Evolutionary conservation across 83 land plant species (phyloP).

Genomic region (Thuja plicata): DNA sequence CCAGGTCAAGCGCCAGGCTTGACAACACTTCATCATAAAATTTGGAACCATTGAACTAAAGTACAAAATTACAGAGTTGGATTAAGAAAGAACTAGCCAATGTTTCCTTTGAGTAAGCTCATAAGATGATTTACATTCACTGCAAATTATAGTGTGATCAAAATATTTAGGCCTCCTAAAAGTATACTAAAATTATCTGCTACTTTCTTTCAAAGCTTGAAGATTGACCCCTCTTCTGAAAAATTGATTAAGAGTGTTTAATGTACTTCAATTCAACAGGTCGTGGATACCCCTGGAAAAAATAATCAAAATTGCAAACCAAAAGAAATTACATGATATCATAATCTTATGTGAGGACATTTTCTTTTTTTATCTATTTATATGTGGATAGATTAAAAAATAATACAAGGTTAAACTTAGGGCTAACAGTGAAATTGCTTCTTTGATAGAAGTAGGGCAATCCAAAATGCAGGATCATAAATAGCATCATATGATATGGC

Average conservation of each 20-base stretch:
- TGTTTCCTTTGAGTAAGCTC: neutral
- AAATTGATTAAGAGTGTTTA: neutral
- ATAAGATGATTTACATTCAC: neutral
- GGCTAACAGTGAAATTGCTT: too few relatives aligned
- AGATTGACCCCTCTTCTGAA: neutral
- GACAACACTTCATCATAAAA: too few relatives aligned
- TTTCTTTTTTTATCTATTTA: neutral
- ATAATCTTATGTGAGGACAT: neutral
- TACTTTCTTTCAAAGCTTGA: neutral
- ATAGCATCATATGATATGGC: too few relatives aligned
- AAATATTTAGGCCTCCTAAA: too few relatives aligned
- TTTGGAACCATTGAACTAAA: neutral
- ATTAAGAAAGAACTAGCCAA: neutral
- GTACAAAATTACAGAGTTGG: neutral
- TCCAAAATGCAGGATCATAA: too few relatives aligned
- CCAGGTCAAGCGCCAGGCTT: too few relatives aligned
- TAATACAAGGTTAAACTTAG: too few relatives aligned
- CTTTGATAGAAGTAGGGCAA: too few relatives aligned
- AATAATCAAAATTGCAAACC: neutral
- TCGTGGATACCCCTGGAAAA: neutral
- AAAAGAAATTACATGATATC: too few relatives aligned
- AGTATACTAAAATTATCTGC: neutral
- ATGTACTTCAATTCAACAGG: neutral
- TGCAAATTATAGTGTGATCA: neutral
- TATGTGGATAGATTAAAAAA: too few relatives aligned